Base-by-base conservation (phyloP, 768 basidiomycete species). In the Termitomyces sp. region DNA sequence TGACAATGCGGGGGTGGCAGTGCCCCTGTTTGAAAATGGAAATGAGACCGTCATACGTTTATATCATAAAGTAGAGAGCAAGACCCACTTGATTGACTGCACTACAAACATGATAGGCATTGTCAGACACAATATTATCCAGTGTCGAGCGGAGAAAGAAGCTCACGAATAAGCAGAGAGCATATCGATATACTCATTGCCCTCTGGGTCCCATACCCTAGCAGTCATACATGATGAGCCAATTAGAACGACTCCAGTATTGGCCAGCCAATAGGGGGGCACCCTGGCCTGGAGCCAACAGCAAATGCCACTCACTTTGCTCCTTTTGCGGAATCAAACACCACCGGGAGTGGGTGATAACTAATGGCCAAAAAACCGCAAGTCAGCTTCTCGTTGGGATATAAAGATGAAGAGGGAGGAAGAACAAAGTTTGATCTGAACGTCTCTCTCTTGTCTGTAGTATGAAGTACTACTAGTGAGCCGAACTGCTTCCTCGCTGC, bases 151-250 rank as follows among this genome's bases (percentile, higher is more conserved):
- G 49, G 52, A 63, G 38, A 17, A 67, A 36, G 56, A 57, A 47
- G 71, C 89, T 78, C 72, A 96, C 92, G 93, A 96, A 78, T 98
- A 98, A 34, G 97, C 97, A 49, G 93, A 92, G 20, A 99, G 82
- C 92, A 98, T 97, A 70, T 99, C 97, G 64, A 98, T 94, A 76
- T 97, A 99, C 71, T 95, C 91, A 56, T 85, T 88, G 64, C 95
- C 96, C 81, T 96, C 95, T 3, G 90, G 91, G 71, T 97, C 96
- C 91, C 92, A 96, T 72, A 94, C 93, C 69, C 82, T 83, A 66
- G n/a, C 50, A 53, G 59, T 62, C 48, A 56, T n/a, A 31, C 14
- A 40, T 61, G 40, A 61, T 20, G 31, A 51, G 51, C 67, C 56
- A 63, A 70, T 63, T 64, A 66, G 62, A 48, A 54, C 10, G n/a